phyloP scores from a whole-genome alignment of 2,329 filamentous ascomycete species.

The Trichoderma sp. region DNA sequence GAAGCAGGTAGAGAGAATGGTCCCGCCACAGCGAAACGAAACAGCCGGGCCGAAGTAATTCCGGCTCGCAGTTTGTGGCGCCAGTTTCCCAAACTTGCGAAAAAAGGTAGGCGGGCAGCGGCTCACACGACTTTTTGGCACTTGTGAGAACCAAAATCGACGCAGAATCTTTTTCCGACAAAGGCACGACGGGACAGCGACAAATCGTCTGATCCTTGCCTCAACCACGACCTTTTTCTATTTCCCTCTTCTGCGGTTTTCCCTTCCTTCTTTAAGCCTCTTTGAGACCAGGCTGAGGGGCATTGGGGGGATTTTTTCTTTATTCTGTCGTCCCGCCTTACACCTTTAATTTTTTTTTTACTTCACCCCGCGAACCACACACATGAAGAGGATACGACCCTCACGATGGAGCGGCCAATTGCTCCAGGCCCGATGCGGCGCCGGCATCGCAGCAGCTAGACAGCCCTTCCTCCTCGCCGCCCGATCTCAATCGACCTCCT shows the following conservation, averaged over 20 bases:
- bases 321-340: neutral
- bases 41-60: constrained; percentile 22
- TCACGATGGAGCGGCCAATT: constrained; percentile 42
- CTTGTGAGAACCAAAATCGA: constrained; percentile 3
- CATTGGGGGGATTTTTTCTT: constrained; percentile 14
- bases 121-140: constrained; percentile 22
- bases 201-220: neutral
- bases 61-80: constrained; percentile 13
- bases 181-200: constrained; percentile 5
- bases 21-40: neutral
- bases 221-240: neutral
- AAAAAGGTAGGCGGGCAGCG: constrained; percentile 11
- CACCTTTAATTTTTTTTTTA: neutral
- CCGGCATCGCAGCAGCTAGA: constrained; percentile 26
- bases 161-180: constrained; percentile 15
- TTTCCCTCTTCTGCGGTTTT: neutral
- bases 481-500: constrained; percentile 37
- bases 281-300: neutral
- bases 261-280: neutral
- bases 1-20: constrained; percentile 5
- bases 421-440: constrained; percentile 36
- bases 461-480: constrained; percentile 26
- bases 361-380: constrained; percentile 25
- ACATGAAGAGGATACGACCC: constrained; percentile 44
- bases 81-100: constrained; percentile 6